phyloP scores from a whole-genome alignment of 2,329 filamentous ascomycete species.

The Aspergillus tanneri region DNA sequence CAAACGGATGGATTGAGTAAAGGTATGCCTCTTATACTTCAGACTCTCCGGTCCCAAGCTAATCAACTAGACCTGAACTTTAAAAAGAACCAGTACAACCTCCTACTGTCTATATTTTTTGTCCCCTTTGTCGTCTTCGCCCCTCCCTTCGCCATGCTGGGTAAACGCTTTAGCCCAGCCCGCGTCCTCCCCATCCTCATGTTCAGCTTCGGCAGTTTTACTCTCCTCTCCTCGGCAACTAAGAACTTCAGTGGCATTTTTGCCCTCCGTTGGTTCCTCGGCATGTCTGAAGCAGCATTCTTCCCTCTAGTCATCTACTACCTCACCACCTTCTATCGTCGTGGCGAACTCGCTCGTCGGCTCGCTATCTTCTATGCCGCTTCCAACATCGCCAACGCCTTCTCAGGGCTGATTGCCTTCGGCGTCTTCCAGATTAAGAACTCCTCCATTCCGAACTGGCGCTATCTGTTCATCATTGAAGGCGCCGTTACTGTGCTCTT shows the following conservation, averaged over 20 bases:
- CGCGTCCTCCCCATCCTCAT: slow-evolving; percentile 66
- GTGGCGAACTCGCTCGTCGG: slow-evolving; percentile 68
- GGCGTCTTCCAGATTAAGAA: slow-evolving; percentile 60
- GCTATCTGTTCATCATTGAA: slow-evolving; percentile 58
- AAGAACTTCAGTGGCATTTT: slow-evolving; percentile 66
- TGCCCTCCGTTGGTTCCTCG: slow-evolving; percentile 67
- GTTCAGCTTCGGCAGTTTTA: slow-evolving; percentile 66
- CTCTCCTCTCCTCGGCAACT: slow-evolving; percentile 57
- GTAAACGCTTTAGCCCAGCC: slow-evolving; percentile 66
- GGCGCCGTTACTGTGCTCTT: slow-evolving; percentile 60
- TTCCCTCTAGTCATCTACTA: slow-evolving; percentile 69
- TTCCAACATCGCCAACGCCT: slow-evolving; percentile 69
- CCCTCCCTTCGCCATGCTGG: slow-evolving; percentile 63
- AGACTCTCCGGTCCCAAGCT: background rate
- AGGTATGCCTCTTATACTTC: slow-evolving; percentile 24
- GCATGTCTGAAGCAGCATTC: slow-evolving; percentile 66
- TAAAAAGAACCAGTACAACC: slow-evolving; percentile 64
- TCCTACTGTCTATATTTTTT: slow-evolving; percentile 70
- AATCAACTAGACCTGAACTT: slow-evolving; percentile 53
- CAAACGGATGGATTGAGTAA: slow-evolving; percentile 54
- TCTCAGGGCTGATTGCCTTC: slow-evolving; percentile 60
- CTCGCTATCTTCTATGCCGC: slow-evolving; percentile 75
- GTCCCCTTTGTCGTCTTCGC: slow-evolving; percentile 71
- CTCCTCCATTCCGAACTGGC: slow-evolving; percentile 51
- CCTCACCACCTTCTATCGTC: slow-evolving; percentile 66